Conservation (phyloP, 345 rosid species). For the Garcia nutans region DNA sequence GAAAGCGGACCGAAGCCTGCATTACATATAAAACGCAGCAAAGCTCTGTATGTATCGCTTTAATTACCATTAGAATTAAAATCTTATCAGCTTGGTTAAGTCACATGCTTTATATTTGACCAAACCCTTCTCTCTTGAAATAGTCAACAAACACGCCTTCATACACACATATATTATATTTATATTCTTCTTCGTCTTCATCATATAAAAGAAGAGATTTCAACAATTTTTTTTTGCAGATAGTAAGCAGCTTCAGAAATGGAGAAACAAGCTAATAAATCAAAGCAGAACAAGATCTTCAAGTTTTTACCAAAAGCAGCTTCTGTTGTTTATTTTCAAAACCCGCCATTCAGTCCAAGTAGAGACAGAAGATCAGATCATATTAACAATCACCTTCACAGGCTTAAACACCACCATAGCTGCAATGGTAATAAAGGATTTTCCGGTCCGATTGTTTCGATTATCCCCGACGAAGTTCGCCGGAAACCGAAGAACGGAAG, state of each 20-base stretch:
- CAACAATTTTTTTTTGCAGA: too few relatives aligned
- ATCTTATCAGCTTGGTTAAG: constrained; percentile 7
- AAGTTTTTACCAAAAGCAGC: constrained; percentile 63
- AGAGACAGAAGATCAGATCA: constrained; percentile 41
- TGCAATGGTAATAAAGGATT: constrained; percentile 42
- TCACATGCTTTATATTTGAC: constrained; percentile 23
- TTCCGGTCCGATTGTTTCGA: constrained; percentile 60
- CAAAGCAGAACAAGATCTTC: constrained; percentile 39
- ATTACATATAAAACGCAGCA: background rate
- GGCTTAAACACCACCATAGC: constrained; percentile 23
- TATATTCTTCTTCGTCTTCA: too few relatives aligned
- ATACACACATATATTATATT: background rate
- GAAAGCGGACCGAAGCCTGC: background rate
- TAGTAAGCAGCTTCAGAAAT: constrained; percentile 3
- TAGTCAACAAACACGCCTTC: constrained; percentile 11
- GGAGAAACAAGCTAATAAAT: constrained; percentile 43
- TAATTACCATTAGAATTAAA: too few relatives aligned
- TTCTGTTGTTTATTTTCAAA: constrained; percentile 47
- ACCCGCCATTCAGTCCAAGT: constrained; percentile 64
- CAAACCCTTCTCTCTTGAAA: constrained; percentile 8
- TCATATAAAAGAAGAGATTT: background rate
- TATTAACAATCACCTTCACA: constrained; percentile 10
- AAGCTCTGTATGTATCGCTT: background rate
- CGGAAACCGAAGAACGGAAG: constrained; percentile 38
- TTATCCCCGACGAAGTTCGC: constrained; percentile 62